Evolutionary conservation across 2,329 filamentous ascomycete genomes (phyloP), one percentile per base, ranked within the genome.

Genomic region (Colletotrichum abscissum): DNA sequence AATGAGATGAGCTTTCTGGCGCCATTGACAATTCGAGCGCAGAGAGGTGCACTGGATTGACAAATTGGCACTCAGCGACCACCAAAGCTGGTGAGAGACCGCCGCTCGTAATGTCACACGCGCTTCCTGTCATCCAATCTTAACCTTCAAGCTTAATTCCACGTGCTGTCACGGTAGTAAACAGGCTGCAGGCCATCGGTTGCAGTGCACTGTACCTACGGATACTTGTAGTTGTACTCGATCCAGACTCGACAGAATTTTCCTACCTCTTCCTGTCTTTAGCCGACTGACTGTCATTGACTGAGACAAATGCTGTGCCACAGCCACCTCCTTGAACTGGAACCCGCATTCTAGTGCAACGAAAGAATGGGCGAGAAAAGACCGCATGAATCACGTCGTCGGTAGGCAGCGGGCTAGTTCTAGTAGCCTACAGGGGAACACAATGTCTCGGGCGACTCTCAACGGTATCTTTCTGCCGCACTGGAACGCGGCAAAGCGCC

Each of bases 81-180:
- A 19, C 35, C 35, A 38, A 12, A 46, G 26, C 19, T 30, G 67
- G 69, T 49, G 66, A 65, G 59, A 63, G 33, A 33, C 38, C 26
- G 59, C 66, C 33, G 42, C 58, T 63, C 69, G 59, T 12, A 70
- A 70, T 70, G 62, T 66, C 67, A 38, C 67, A 73, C 60, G 60
- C 67, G 71, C 67, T 30, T 58, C 56, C 55, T 63, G 62, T 73
- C 71, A 62, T 71, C 71, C 67, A 73, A 71, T 73, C 71, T 71
- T 66, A 71, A 38, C 35, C 60, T 49, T 71, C 71, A 65, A 71
- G 71, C 71, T 73, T 73, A 73, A 57, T 71, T 71, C 67, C 67
- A 71, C 71, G 67, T 71, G 60, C 22, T 6, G 30, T 3, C 28
- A 52, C 49, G 16, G 28, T 35, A 4, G 60, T 22, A 22, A 54